Base-by-base conservation (phyloP, 805 yeast genomes). In the Schizosaccharomyces lindneri region DNA sequence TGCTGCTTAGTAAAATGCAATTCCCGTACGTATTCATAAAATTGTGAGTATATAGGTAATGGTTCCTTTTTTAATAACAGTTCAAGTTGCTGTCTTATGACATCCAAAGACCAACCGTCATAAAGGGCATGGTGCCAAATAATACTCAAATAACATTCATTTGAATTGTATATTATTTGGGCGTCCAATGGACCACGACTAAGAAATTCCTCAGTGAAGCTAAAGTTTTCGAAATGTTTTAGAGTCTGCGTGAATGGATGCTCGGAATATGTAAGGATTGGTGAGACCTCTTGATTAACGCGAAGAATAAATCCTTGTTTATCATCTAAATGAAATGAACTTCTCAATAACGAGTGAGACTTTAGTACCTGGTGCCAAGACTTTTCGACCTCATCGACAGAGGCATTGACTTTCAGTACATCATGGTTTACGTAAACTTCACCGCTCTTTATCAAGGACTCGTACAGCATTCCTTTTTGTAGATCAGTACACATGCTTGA, bases 381-480 rank as follows among this genome's bases (percentile, higher is more conserved):
- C 21, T 24, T 21, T 29, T 24, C 36, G 29, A 51, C 32, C 2
- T 51, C 36, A 4, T 7, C 17, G 15, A 17, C 36, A 24, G 57
- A 27, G n/a, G 41, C 41, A 19, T 31, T 43, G 15, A 57, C 19
- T 41, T 57, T 41, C 9, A 57, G 13, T 5, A 57, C 48, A 32
- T 19, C 46, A n/a, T 36, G 48, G 19, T 57, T 57, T n/a, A 57
- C 21, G 19, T 29, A 57, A 29, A 36, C 29, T n/a, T 46, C 32
- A 1, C 57, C 62, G 15, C 61, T 60, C n/a, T 55, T 27, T 21
- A 27, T 19, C n/a, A 61, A 32, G n/a, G 63, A 59, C 32, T 57
- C 61, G 21, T 51, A 48, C 5, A 64, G 55, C 63, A 64, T 60
- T n/a, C 64, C 59, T 21, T 32, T 43, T 43, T 64, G 65, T 2